Base-by-base conservation (phyloP, 2,329 filamentous ascomycete genomes). In the Nemania sp. region DNA sequence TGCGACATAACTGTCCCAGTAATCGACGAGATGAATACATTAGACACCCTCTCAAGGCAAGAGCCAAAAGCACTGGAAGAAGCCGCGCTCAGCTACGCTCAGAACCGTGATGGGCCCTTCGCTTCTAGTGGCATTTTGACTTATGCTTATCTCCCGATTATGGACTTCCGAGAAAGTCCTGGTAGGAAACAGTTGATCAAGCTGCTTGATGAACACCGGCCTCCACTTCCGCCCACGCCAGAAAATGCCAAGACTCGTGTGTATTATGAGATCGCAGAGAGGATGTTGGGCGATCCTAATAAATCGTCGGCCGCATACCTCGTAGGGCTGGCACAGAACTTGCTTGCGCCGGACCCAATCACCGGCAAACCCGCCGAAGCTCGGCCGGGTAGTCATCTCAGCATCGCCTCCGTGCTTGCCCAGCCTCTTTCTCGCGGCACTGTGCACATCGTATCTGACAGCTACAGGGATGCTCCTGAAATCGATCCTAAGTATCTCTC, bases 391-490 rank as follows among this genome's bases (percentile, higher is more conserved):
- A 59, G 47, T 2, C 49, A 49, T 15, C 12, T 62, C 20, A 40
- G 26, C 3, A 26, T 64, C 3, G 54, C 36, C 3, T 37, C 39
- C 2, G 49, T 62, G 11, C 58, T 56, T 7, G 45, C 54, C 1
- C 52, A 60, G 22, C 57, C 59, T 2, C 54, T 60, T 5, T 60
- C 57, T 6, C 59, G 59, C 15, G 57, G 59, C 4, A 56, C n/a
- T 3, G 52, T 56, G 7, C 57, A 61, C 43, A 61, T 62, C 22
- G 15, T 17, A 9, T 51, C 40, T 11, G 20, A 26, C 5, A 41
- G 51, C 43, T n/a, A 45, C 1, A 9, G n/a, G 9, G 30, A 15
- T 1, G 14, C 37, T 11, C 52, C 48, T 4, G 33, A 39, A 6
- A 46, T 62, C 7, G 56, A 61, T 15, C 60, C 60, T 0, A 47